Base-by-base conservation (phyloP, 768 basidiomycete genomes). In the Mrakia blollopis region DNA sequence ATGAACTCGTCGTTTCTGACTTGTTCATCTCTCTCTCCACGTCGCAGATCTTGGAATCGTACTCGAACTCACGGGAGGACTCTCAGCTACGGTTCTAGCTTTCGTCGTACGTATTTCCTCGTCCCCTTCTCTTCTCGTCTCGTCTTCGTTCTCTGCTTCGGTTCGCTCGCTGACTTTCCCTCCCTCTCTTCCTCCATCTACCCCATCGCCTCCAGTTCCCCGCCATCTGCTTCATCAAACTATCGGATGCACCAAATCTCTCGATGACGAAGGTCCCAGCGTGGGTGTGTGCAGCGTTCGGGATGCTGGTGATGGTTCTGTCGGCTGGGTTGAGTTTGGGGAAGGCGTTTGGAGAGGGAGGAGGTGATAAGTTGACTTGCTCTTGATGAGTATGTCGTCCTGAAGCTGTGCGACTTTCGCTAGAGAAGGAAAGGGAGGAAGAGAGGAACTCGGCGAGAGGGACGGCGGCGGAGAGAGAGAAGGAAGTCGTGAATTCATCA, bases 1-100 rank as follows among this genome's bases (percentile, higher is more conserved):
- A 21, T 18, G 7, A 25, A 18, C 63, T 37, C 60, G 32, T 37
- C 63, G n/a, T n/a, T n/a, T n/a, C 67, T 21, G 35, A 73, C 54
- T 39, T n/a, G n/a, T n/a, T 39, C 73, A n/a, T 18, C 73, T 63
- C 71, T 44, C 73, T 52, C 25, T 69, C 21, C 81, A 95, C 94
- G 2, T 50, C 97, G 74, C 87, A 94, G 76, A 99, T 83, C 88
- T 99, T 21, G 97, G 97, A n/a, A 91, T 98, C 63, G 97, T 96
- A 85, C 90, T 99, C 54, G 97, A 99, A 85, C 91, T 99, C 62
- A 95, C 94, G 0, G 97, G 97, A n/a, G 96, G 96, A n/a, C 88
- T 92, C 16, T 92, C 92, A 21, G 92, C 92, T 8, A 93, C 73
- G 3, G 78, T 73, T 0, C 69, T 75, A 0, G 72, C 76, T 18